phyloP scores from a whole-genome alignment of 2,329 filamentous ascomycete species.

The Pseudonectria foliicola region DNA sequence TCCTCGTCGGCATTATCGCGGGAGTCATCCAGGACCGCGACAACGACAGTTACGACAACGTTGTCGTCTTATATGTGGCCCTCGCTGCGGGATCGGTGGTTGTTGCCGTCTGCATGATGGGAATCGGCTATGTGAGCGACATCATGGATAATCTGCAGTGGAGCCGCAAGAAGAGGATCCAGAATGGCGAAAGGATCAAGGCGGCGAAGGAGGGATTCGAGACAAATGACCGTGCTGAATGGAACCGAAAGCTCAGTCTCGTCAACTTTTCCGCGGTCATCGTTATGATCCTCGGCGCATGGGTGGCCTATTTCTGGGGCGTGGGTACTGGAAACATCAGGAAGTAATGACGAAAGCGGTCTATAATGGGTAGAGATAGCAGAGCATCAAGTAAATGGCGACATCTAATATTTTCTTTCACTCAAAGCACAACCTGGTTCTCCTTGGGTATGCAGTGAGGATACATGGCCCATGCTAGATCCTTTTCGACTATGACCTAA shows the following conservation, averaged over 20 bases:
- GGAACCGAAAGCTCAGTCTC: conserved; percentile 35
- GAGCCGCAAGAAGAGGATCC: conserved; percentile 46
- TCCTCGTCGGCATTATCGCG: conserved; percentile 50
- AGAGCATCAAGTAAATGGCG: too few species aligned
- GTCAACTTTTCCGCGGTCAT: conserved; percentile 37
- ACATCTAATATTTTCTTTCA: too few species aligned
- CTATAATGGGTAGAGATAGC: too few species aligned
- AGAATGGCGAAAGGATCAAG: conserved; percentile 36
- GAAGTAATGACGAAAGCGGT: conserved; percentile 6
- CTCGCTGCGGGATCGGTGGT: conserved; percentile 42
- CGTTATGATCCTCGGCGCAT: conserved; percentile 42
- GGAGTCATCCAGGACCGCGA: conserved; percentile 53
- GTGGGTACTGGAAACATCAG: conserved; percentile 48
- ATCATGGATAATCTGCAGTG: conserved; percentile 48
- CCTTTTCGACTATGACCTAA: too few species aligned
- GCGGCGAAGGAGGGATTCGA: conserved; percentile 36
- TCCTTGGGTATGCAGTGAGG: too few species aligned
- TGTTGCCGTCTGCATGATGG: conserved; percentile 34
- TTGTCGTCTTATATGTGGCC: conserved; percentile 49
- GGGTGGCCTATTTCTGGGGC: conserved; percentile 55
- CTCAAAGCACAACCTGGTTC: too few species aligned
- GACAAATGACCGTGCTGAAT: conserved; percentile 21
- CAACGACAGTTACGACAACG: conserved; percentile 47
- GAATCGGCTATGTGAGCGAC: conserved; percentile 30
- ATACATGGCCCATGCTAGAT: too few species aligned